Evolutionary conservation across 2,329 filamentous ascomycete species (phyloP), one percentile per base, ranked within the genome.

Genomic region (Fusarium sp.): DNA sequence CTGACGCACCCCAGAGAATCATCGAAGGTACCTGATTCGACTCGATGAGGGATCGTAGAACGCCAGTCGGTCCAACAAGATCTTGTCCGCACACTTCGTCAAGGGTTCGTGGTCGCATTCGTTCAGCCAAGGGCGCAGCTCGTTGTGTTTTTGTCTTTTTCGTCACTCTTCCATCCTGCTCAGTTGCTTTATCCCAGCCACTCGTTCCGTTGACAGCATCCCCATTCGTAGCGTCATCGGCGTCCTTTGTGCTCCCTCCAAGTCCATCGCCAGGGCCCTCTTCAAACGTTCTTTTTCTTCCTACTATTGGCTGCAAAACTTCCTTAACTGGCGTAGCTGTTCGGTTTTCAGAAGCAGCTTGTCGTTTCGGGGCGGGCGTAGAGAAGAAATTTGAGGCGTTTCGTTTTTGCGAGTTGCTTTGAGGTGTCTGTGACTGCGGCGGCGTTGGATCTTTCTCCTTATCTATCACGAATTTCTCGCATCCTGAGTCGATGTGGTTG

Each of bases 21-120:
- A 99, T 97, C 16, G 93, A 97, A 0, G 96, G 95, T 32, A 98
- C 90, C 8, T 92, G 88, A 75, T 96, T 91, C 63, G 91, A 87
- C 76, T 97, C 92, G 71, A 99, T 97, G 63, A 98, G 86, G 30
- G 91, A 90, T 6, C 95, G 90, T 45, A 99, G 85, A 8, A 98
- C 89, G n/a, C 96, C 96, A 32, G 89, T 84, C 0, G 89, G 88
- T 0, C 94, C 95, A 3, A 99, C 94, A 0, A 99, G 88, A 46
- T 97, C 94, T 81, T 99, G 96, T 1, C 96, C 96, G 70, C 86
- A 94, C 5, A 98, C 92, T 18, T 97, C 91, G 76, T 98, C 93
- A 10, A 99, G 86, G 1, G 86, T 92, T 59, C 85, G 86, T 3
- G 96, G 96, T 6, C 96, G 90, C 94, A 98, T 97, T 30, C 95